These are phyloP conservation scores for Solanum chmielewskii DNA, from an alignment of 257 asterid species.

Conservation along the genomic window DNA sequence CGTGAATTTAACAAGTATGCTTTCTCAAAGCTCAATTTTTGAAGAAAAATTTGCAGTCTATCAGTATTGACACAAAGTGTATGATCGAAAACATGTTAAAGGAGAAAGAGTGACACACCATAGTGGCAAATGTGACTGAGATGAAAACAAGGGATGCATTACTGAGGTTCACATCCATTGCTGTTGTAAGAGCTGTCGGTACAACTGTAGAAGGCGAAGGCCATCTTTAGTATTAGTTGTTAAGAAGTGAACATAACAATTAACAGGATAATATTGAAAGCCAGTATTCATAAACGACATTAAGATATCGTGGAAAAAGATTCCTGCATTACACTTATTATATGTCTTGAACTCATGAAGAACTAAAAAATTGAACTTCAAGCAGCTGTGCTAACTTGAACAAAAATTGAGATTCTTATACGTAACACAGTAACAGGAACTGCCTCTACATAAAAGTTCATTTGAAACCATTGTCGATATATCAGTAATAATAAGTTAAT, in stretches of 20 bases:
- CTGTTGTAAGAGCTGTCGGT: slow-evolving; percentile 96
- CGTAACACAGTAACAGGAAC: background rate
- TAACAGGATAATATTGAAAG: background rate
- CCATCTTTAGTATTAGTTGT: slow-evolving; percentile 83
- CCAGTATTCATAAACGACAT: background rate
- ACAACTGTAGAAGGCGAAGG: slow-evolving; percentile 90
- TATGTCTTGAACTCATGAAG: background rate
- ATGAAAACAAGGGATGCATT: slow-evolving; percentile 94
- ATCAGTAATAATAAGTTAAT: background rate
- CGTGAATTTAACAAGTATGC: background rate
- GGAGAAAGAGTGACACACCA: slow-evolving; percentile 44
- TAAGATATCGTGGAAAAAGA: background rate
- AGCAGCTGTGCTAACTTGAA: background rate
- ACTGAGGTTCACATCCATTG: slow-evolving; percentile 96
- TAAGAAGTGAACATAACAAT: slow-evolving; percentile 16
- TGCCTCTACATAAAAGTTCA: background rate
- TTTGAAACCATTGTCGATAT: background rate
- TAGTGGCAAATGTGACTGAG: slow-evolving; percentile 97
- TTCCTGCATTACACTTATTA: background rate
- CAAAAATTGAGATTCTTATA: background rate
- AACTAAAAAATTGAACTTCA: background rate
- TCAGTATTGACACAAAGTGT: background rate
- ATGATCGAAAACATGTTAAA: background rate
- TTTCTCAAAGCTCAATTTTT: background rate
- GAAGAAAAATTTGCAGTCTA: background rate